Evolutionary conservation across 352 stramenopile species (phyloP), one percentile per base, ranked within the genome.

Genomic region (Phytopythium aichiense): DNA sequence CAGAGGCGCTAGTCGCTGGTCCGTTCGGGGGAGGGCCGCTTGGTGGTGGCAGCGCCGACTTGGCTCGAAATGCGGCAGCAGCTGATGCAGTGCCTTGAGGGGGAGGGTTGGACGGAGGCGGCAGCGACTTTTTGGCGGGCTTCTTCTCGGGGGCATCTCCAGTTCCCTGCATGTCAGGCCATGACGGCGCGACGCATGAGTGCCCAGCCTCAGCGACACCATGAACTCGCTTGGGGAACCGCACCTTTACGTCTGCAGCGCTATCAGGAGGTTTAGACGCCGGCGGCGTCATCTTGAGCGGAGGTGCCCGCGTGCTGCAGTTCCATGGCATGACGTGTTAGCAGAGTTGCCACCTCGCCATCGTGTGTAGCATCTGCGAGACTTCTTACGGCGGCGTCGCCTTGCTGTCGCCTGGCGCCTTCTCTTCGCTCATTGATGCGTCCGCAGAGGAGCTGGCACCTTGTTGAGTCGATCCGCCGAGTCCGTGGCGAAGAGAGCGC

Each of bases 51-150:
- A 91, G 59, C 11, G 76, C 65, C 0, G 76, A 79, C 54, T 93
- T 93, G 1, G 81, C 82, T 40, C 84, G 76, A 30, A 93, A 87
- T 3, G 78, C 81, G 6, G 81, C 75, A 15, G 82, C 84, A 12
- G 84, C 81, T 0, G 81, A 91, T 0, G 58, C 76, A 1, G 64
- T 71, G 42, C 78, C 66, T 42, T 88, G 81, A 31, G 81, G 84
- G 15, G 84, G 84, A 52, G 84, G 80, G 20, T 89, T 88, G 2
- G 78, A 75, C 5, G 84, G 84, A 35, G 81, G 84, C 5, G 84
- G 84, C 7, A 91, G 54, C 16, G 72, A 72, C 42, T 91, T 91
- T 63, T 91, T 91, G 54, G 86, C 87, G 1, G 38, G 40, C 18
- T 35, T 56, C 58, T 67, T 79, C 63, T 68, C 81, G 31, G 56